These are phyloP conservation scores for Pseudogymnoascus pannorum DNA, from an alignment of 2,329 filamentous ascomycete species.

Conservation along the genomic window DNA sequence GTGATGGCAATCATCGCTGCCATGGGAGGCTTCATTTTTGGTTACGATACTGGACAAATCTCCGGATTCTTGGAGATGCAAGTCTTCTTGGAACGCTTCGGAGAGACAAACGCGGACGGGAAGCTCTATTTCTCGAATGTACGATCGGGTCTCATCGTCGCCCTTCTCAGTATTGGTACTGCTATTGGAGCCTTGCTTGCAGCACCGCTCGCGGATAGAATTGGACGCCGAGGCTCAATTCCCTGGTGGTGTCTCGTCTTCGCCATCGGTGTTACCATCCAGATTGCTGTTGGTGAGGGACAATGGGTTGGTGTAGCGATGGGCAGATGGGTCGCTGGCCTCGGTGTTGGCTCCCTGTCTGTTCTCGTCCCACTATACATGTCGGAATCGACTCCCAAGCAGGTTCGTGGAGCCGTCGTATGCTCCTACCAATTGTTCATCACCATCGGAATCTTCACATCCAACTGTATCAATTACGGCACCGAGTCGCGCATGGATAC, in stretches of 20 bases:
- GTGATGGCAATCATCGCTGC: constrained; percentile 18
- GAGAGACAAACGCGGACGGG: constrained; percentile 28
- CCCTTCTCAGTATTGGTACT: constrained; percentile 36
- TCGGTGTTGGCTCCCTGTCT: constrained; percentile 60
- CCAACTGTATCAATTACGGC: constrained; percentile 48
- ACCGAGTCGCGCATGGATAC: constrained; percentile 30
- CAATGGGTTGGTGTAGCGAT: constrained; percentile 58
- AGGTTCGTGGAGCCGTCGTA: constrained; percentile 59
- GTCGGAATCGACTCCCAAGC: constrained; percentile 53
- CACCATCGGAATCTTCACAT: constrained; percentile 58
- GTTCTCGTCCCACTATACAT: constrained; percentile 62
- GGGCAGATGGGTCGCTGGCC: constrained; percentile 58
- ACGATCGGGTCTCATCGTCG: constrained; percentile 55
- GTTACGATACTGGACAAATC: constrained; percentile 34
- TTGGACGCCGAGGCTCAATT: constrained; percentile 55
- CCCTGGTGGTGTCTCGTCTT: constrained; percentile 46
- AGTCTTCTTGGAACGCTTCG: constrained; percentile 50
- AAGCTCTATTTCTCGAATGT: constrained; percentile 46
- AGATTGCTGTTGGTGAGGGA: constrained; percentile 48
- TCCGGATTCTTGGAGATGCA: constrained; percentile 54
- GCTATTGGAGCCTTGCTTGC: constrained; percentile 46
- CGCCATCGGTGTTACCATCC: constrained; percentile 57
- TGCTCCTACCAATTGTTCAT: constrained; percentile 66
- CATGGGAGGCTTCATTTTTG: constrained; percentile 29
- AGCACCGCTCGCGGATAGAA: constrained; percentile 54